Evolutionary conservation across 352 stramenopile genomes (phyloP).

Genomic region (Globisporangium mamillatum): DNA sequence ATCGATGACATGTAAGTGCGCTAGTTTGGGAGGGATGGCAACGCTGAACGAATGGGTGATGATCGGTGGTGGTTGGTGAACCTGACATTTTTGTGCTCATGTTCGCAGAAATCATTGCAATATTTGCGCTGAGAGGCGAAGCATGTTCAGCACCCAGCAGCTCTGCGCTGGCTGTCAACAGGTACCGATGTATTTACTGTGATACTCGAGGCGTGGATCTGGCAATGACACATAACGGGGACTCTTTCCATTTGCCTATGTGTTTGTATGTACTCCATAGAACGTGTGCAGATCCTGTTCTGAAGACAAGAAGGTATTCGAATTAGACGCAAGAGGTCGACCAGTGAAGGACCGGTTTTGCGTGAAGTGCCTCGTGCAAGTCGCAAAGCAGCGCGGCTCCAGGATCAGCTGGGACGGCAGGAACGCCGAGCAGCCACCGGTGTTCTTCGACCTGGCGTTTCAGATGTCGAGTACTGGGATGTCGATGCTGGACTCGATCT

Average conservation of each 20-base stretch:
- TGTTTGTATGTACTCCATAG: conserved; percentile 6
- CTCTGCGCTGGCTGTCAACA: conserved; percentile 29
- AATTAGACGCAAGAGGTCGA: conserved; percentile 33
- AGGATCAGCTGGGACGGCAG: conserved; percentile 8
- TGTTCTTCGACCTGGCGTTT: conserved; percentile 19
- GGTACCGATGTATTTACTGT: conserved; percentile 9
- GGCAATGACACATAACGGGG: neutral
- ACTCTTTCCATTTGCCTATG: neutral
- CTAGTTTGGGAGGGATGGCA: no score
- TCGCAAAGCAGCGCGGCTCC: conserved; percentile 9
- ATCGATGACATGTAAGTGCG: neutral
- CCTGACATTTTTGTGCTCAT: neutral
- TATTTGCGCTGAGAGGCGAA: conserved; percentile 1
- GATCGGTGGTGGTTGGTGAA: no score
- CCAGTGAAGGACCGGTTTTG: conserved; percentile 44
- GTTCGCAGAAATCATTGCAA: conserved; percentile 19
- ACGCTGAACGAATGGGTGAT: neutral
- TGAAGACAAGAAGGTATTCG: conserved; percentile 43
- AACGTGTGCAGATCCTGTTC: conserved; percentile 51
- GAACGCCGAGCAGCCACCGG: conserved; percentile 4
- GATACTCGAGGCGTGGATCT: neutral
- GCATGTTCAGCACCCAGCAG: neutral
- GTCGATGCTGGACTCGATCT: neutral
- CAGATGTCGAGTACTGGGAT: neutral
- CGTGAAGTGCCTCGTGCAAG: conserved; percentile 33